Evolutionary conservation across 2,329 filamentous ascomycete genomes (phyloP).

Genomic region (Leptographium galeiforme): DNA sequence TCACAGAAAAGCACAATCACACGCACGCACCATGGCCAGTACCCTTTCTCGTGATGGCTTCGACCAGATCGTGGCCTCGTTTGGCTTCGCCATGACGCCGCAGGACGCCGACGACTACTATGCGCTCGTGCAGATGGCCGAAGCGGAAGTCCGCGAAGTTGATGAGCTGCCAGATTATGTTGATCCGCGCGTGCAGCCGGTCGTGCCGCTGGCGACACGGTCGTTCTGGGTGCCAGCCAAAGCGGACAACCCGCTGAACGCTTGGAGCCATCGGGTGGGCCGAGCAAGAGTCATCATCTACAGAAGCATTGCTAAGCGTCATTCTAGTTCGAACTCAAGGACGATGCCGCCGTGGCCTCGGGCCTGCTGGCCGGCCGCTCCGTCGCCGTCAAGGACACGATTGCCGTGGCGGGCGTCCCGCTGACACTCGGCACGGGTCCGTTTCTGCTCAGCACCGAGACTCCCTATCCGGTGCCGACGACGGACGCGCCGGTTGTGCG

Average conservation of each 20-base stretch:
- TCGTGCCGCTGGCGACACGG: constrained; percentile 6
- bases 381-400: constrained; percentile 62
- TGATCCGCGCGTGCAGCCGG: constrained; percentile 13
- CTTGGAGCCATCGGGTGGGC: constrained; percentile 17
- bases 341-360: constrained; percentile 1
- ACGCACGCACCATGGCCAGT: no score
- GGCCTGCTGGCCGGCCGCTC: constrained; percentile 59
- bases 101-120: constrained; percentile 18
- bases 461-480: constrained; percentile 52
- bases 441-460: constrained; percentile 18
- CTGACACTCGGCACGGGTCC: constrained; percentile 39
- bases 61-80: constrained; percentile 4
- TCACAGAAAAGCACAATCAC: no score
- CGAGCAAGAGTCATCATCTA: no score
- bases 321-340: constrained; percentile 14
- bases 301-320: no score
- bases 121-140: constrained; percentile 14
- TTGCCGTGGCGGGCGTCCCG: constrained; percentile 51
- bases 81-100: constrained; percentile 10
- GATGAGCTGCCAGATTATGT: constrained; percentile 16
- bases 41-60: constrained; percentile 8
- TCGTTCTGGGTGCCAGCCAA: constrained; percentile 12
- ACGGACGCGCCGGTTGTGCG: constrained; percentile 30
- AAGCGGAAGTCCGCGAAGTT: constrained; percentile 15
- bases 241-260: constrained; percentile 19